Evolutionary conservation across 2,329 filamentous ascomycete species (phyloP).

Genomic region (Paradendryphiella salina): DNA sequence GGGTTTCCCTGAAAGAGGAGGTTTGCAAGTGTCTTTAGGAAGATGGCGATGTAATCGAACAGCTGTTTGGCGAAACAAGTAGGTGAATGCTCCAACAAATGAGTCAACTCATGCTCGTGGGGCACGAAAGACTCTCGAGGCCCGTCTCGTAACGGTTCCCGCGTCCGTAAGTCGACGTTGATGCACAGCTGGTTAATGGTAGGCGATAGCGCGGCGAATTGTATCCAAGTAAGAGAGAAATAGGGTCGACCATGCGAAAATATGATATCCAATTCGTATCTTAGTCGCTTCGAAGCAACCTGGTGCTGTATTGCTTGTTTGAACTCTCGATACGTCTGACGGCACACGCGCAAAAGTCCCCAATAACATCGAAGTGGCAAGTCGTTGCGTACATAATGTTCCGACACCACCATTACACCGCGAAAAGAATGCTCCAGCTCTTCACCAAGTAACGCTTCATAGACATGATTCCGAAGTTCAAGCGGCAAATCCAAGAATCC

Average conservation of each 20-base stretch:
- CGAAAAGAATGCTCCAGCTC: slow-evolving; percentile 27
- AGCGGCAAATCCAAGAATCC: slow-evolving; percentile 37
- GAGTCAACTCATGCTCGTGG: slow-evolving; percentile 30
- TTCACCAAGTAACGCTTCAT: slow-evolving; percentile 32
- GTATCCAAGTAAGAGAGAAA: slow-evolving; percentile 37
- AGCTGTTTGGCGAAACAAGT: slow-evolving; percentile 35
- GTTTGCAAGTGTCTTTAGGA: slow-evolving; percentile 35
- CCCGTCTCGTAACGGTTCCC: slow-evolving; percentile 29
- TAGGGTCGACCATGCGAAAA: slow-evolving; percentile 43
- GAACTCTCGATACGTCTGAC: slow-evolving; percentile 31
- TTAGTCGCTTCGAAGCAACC: slow-evolving; percentile 28
- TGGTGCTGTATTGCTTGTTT: slow-evolving; percentile 36
- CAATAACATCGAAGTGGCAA: slow-evolving; percentile 36
- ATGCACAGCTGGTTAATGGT: slow-evolving; percentile 36
- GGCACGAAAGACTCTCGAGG: slow-evolving; percentile 19
- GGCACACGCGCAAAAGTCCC: slow-evolving; percentile 29
- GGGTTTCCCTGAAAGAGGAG: slow-evolving; percentile 27
- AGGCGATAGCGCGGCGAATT: slow-evolving; percentile 34
- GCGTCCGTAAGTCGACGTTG: slow-evolving; percentile 37
- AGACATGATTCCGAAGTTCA: slow-evolving; percentile 36
- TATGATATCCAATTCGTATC: slow-evolving; percentile 34
- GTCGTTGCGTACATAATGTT: slow-evolving; percentile 33
- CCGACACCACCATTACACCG: slow-evolving; percentile 38
- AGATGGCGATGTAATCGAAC: slow-evolving; percentile 40
- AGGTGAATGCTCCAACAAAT: slow-evolving; percentile 32